These are phyloP conservation scores for Ascochyta pisi DNA, from an alignment of 2,329 filamentous ascomycete species.

Conservation along the genomic window DNA sequence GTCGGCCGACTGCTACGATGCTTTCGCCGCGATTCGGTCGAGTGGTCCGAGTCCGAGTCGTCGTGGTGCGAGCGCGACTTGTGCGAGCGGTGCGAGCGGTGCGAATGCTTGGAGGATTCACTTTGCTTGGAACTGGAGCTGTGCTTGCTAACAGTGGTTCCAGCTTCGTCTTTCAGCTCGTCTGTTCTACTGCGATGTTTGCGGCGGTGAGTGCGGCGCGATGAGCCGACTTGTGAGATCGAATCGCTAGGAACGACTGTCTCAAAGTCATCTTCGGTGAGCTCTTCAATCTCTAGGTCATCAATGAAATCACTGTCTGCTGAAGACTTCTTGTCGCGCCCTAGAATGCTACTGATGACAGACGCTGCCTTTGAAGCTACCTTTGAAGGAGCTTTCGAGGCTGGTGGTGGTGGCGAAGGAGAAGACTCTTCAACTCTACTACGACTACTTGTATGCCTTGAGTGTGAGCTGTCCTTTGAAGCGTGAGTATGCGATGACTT, in stretches of 20 bases:
- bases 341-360: slow-evolving; percentile 47
- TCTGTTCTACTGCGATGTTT: slow-evolving; percentile 30
- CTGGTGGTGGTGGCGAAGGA: slow-evolving; percentile 34
- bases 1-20: slow-evolving; percentile 29
- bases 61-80: slow-evolving; percentile 26
- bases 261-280: slow-evolving; percentile 49
- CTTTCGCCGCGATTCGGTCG: slow-evolving; percentile 26
- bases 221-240: slow-evolving; percentile 51
- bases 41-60: slow-evolving; percentile 25
- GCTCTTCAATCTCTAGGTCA: slow-evolving; percentile 46
- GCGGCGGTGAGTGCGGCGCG: slow-evolving; percentile 38
- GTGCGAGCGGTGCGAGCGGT: slow-evolving; percentile 35
- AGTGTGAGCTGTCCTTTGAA: slow-evolving; percentile 36
- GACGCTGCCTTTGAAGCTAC: slow-evolving; percentile 39
- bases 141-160: slow-evolving; percentile 38
- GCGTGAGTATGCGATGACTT: slow-evolving; percentile 38
- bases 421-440: slow-evolving; percentile 29
- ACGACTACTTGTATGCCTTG: slow-evolving; percentile 35
- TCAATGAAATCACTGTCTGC: slow-evolving; percentile 44
- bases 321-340: slow-evolving; percentile 41
- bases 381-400: slow-evolving; percentile 30
- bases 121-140: slow-evolving; percentile 35
- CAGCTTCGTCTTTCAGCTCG: slow-evolving; percentile 21
- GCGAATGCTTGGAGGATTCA: slow-evolving; percentile 28
- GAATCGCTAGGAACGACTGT: slow-evolving; percentile 58